phyloP scores from a whole-genome alignment of 352 stramenopile genomes.

The Globisporangium parvum region DNA sequence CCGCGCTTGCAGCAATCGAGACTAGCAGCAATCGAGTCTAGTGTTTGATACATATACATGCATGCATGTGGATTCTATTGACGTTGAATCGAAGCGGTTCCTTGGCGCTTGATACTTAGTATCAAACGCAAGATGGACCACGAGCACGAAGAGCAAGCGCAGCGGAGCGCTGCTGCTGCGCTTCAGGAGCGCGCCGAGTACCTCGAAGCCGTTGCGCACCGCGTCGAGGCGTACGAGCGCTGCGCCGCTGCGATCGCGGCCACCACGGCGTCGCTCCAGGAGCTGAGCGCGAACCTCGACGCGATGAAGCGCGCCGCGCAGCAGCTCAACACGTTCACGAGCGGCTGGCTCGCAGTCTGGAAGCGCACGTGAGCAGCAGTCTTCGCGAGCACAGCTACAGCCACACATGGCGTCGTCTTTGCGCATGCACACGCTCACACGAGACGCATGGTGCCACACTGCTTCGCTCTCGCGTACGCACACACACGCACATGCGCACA shows the following conservation, averaged over 20 bases:
- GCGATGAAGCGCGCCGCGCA: slow-evolving; percentile 57
- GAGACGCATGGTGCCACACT: background rate
- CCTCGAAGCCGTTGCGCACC: slow-evolving; percentile 32
- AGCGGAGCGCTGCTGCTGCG: too few relatives aligned
- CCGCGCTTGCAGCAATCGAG: too few relatives aligned
- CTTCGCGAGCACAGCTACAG: background rate
- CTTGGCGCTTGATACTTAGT: too few relatives aligned
- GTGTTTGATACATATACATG: background rate
- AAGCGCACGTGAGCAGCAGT: slow-evolving; percentile 24
- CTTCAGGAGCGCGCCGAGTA: slow-evolving; percentile 32
- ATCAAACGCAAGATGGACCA: slow-evolving; percentile 9
- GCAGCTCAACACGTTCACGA: slow-evolving; percentile 70
- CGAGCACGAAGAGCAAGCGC: slow-evolving; percentile 10
- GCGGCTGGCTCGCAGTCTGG: slow-evolving; percentile 69
- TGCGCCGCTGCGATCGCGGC: slow-evolving; percentile 43
- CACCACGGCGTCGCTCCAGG: slow-evolving; percentile 50
- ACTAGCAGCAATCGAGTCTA: background rate
- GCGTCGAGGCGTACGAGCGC: slow-evolving; percentile 61
- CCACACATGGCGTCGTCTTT: too few relatives aligned
- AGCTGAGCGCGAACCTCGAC: slow-evolving; percentile 60
- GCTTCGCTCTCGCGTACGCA: background rate
- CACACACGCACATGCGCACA: background rate
- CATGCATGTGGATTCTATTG: background rate
- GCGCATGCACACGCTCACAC: too few relatives aligned
- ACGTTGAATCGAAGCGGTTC: too few relatives aligned